Conservation (phyloP, 768 basidiomycete genomes). For the Scleroderma bovista region DNA sequence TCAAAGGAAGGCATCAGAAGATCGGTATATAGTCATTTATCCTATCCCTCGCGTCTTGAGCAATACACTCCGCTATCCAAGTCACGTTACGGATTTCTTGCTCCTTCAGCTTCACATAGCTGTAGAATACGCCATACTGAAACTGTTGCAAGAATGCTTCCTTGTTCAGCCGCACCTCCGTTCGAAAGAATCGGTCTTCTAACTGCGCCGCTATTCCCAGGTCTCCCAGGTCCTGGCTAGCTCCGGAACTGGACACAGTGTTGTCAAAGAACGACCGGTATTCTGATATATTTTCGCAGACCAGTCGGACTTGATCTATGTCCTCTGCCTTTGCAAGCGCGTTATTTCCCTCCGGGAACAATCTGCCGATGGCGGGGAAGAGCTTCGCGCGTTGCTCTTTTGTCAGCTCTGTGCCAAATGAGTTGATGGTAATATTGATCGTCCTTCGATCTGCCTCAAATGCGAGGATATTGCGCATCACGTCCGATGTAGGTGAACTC, state of each 20-base stretch:
- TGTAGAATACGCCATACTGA: conserved; percentile 89
- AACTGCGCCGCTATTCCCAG: conserved; percentile 58
- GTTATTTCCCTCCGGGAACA: conserved; percentile 96
- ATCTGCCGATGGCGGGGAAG: conserved; percentile 88
- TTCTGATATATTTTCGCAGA: conserved; percentile 84
- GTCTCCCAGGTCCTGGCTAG: conserved; percentile 34
- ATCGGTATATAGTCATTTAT: conserved; percentile 94
- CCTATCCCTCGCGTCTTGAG: conserved; percentile 92
- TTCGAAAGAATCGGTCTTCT: conserved; percentile 92
- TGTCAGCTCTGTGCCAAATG: conserved; percentile 89
- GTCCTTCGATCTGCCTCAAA: conserved; percentile 98
- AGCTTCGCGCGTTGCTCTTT: conserved; percentile 94
- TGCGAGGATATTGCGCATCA: conserved; percentile 87
- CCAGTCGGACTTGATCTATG: conserved; percentile 83
- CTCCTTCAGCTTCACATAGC: conserved; percentile 89
- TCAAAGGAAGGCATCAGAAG: conserved; percentile 47
- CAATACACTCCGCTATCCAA: conserved; percentile 98
- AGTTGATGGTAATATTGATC: conserved; percentile 99
- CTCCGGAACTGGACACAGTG: conserved; percentile 26
- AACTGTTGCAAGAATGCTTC: conserved; percentile 94
- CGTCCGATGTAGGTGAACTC: conserved; percentile 80
- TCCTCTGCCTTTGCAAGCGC: conserved; percentile 91
- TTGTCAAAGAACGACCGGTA: conserved; percentile 88
- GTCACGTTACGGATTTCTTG: conserved; percentile 86
- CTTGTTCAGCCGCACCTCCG: conserved; percentile 93